Percentiles rank a stretch among this genome's conserved stretches.
These are phyloP conservation scores for Micromonas commoda DNA, from an alignment of 139 green algal genomes.

Conservation along the genomic window DNA sequence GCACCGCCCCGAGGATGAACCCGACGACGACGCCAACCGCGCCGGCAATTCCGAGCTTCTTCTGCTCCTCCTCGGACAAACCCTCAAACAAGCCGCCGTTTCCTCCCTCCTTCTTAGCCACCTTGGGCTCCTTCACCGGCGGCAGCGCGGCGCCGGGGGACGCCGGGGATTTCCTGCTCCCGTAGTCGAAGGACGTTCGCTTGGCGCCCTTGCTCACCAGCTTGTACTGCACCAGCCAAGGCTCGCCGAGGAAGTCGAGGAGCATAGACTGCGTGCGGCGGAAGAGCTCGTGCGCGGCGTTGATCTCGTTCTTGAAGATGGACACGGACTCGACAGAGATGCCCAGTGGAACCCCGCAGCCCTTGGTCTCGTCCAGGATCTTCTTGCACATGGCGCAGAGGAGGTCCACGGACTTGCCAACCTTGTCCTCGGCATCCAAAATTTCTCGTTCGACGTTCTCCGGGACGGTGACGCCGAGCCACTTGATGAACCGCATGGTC, in stretches of 20 bases:
- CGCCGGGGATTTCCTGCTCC: neutral
- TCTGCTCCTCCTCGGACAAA: neutral
- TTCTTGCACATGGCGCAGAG: conserved; percentile 20
- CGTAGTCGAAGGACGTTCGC: neutral
- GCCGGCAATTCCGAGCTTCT: neutral
- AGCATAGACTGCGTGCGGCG: conserved; percentile 14
- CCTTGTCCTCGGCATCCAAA: conserved; percentile 7
- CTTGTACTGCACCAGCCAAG: conserved; percentile 2
- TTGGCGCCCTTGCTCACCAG: neutral
- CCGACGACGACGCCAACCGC: neutral
- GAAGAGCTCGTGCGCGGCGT: conserved; percentile 31
- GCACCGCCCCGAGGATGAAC: neutral
- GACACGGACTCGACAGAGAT: conserved; percentile 31
- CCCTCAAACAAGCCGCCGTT: neutral
- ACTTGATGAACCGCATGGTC: conserved; percentile 36
- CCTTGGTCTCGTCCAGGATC: conserved; percentile 28
- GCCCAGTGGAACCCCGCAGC: conserved; percentile 27
- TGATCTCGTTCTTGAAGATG: conserved; percentile 38
- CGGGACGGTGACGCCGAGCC: conserved; percentile 30
- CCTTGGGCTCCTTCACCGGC: neutral
- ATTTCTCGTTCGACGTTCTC: neutral
- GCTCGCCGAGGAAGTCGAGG: conserved; percentile 3
- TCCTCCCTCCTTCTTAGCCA: neutral
- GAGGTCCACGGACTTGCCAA: conserved; percentile 18
- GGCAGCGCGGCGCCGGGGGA: neutral